Base-by-base conservation (phyloP, 2,329 filamentous ascomycete genomes). In the Pseudogymnoascus sp. region DNA sequence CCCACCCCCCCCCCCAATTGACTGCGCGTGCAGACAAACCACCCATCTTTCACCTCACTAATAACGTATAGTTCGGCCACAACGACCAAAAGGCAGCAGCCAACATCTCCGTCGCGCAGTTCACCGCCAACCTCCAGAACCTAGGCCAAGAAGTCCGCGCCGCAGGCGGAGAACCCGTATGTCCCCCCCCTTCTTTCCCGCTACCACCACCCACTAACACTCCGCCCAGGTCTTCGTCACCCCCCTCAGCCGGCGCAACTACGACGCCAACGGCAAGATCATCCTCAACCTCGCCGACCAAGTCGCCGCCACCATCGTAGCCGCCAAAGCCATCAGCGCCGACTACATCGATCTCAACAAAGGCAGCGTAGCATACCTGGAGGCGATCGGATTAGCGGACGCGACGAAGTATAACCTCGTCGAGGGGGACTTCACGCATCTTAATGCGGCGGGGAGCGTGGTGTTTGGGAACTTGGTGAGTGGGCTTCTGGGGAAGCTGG, bases 41-140 rank as follows among this genome's bases (percentile, higher is more conserved):
- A 16, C 3, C 45, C 45, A 14, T 14, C 10, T 26, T 51, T 2
- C 12, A 29, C 21, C 7, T 12, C 1, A n/a, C n/a, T 57, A 57
- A 57, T 6, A 5, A 14, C 1, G 69, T 67, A 1, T 68, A 72
- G 69, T 82, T 82, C 62, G 80, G 80, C 10, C 80, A 83, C 69
- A 83, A 83, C 64, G 80, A 83, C 68, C 80, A 82, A 65, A 82
- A 82, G 65, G 8, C 71, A 1, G 72, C 69, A 0, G 74, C 73
- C 2, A 76, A 75, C 51, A 75, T 83, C 26, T 71, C 70, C 1
- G 65, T 81, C 23, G 64, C 51, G 0, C 26, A 70, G n/a, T 82
- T 77, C 71, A 73, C 73, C 14, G 69, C 70, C 1, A 82, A 82
- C 39, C 74, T 83, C 0, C 73, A 73, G 8, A 67, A 65, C 0